Evolutionary conservation across 2,329 filamentous ascomycete genomes (phyloP), one percentile per base, ranked within the genome.

Genomic region (Fusarium redolens): DNA sequence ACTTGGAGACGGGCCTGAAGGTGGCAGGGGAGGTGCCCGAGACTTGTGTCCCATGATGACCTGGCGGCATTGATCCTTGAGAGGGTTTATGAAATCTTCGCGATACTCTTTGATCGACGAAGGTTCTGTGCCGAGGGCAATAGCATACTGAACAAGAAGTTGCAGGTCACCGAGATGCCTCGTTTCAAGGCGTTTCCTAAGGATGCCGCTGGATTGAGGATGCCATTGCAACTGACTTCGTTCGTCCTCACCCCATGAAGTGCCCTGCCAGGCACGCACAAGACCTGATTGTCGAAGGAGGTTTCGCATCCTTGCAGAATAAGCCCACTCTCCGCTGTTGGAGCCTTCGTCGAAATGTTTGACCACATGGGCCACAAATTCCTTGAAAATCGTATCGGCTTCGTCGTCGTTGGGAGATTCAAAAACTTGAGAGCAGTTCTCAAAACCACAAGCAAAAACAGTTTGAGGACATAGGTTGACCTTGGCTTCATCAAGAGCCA

Each of bases 381-480:
- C 82, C 73, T 85, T 84, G 57, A 85, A 84, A 3, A 79, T 81
- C 5, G 80, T 75, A 13, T 78, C 75, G 18, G 81, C 81, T 22
- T 86, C 82, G 22, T 79, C 78, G 47, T 85, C 84, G 31, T 78
- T 79, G 13, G 79, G 70, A 0, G 85, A 81, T 71, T 86, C 85
- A 43, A 85, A 84, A 5, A 87, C 81, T n/a, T 82, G 78, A 15
- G 78, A 69, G 68, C 85, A 86, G 55, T 81, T 81, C 61, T 83
- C 81, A 62, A 86, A 86, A 15, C 85, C 85, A 68, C 85, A 87
- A 22, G 84, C 85, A 67, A 86, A 87, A 28, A 86, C 82, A 6
- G 84, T 82, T 70, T 86, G 85, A 3, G 83, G 82, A 64, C 85
- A 86, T 9, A 86, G 76, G 31, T 80, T 81, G 43, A 85, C 80